Evolutionary conservation across 139 green algal species (phyloP).

Genomic region (Marvania coccoides): DNA sequence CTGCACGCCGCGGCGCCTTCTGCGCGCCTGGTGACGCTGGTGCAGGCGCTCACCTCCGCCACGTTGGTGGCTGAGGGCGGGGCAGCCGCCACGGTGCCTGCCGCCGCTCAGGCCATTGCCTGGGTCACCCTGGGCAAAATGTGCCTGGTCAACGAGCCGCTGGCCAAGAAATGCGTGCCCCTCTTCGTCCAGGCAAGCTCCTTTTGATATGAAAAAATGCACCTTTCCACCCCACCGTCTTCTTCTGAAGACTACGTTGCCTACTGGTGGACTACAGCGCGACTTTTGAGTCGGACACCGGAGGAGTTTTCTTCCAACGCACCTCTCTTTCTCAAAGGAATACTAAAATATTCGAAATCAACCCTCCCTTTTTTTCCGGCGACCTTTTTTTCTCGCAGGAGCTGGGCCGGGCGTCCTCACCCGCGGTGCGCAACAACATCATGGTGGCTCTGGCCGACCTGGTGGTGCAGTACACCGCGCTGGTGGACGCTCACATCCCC

Average conservation of each 20-base stretch:
- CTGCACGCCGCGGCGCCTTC: slow-evolving; percentile 18
- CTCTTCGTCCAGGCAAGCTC: slow-evolving; percentile 77
- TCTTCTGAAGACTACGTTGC: too few species aligned
- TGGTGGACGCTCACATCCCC: slow-evolving; percentile 66
- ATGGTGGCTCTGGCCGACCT: slow-evolving; percentile 79
- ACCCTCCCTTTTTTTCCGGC: not conserved
- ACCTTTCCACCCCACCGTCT: too few species aligned
- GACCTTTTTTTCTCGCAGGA: too few species aligned
- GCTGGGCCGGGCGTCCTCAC: slow-evolving; percentile 27
- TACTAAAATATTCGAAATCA: too few species aligned
- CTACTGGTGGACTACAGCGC: too few species aligned
- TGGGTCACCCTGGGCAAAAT: slow-evolving; percentile 75
- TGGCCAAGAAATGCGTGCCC: slow-evolving; percentile 67
- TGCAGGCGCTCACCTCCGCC: slow-evolving; percentile 56
- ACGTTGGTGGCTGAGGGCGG: slow-evolving; percentile 6
- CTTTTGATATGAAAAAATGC: too few species aligned
- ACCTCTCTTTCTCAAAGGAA: too few species aligned
- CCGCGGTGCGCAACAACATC: slow-evolving; percentile 84
- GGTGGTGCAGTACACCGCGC: slow-evolving; percentile 65
- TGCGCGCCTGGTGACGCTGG: slow-evolving; percentile 38
- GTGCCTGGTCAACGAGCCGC: slow-evolving; percentile 64
- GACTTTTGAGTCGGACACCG: too few species aligned
- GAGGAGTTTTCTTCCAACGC: too few species aligned
- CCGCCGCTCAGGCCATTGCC: slow-evolving; percentile 39
- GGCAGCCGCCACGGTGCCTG: not conserved